Evolutionary conservation across 257 asterid species (phyloP), one percentile per base, ranked within the genome.

Genomic region (Petunia axillaris): DNA sequence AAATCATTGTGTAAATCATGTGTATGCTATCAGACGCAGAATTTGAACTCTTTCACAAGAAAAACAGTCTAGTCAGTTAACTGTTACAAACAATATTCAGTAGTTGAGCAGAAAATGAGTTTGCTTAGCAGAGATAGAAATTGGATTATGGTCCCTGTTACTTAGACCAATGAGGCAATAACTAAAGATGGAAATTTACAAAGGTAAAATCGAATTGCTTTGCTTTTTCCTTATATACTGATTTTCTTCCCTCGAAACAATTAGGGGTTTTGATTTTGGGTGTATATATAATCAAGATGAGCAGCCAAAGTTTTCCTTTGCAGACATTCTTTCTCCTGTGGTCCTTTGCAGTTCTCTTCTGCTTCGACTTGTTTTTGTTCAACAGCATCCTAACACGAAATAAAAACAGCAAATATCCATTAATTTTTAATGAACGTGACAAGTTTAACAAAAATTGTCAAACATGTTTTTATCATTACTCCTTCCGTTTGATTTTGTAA

Each of bases 241-340:
- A 39, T 40, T 52, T 25, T 25, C 25, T 25, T 25, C 25, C 25
- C 25, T 25, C 25, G n/a, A 25, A 25, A 25, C 25, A 25, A 25
- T 25, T 25, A 52, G 8, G 79, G 79, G 46, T 78, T 78, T 13
- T 60, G 68, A 15, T 78, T 46, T 60, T 78, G 81, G 43, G 81
- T 44, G 52, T 78, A 78, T 6, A 78, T 78, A 50, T 78, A 78
- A 62, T 78, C 62, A 62, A 62, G 57, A 15, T 77, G 81, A 59
- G 81, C 75, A 35, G 81, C 81, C 54, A 59, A 41, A 16, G 68
- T 77, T 15, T 41, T 59, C 37, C 81, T 77, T 53, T 55, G 44
- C 81, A 59, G 53, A n/a, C 81, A 77, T 40, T 40, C 81, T 59
- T n/a, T 66, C 6, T 77, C 40, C 11, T 57, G 37, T 11, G 65